Conservation (phyloP, 2,329 filamentous ascomycete species). For the Penicillium sp. region DNA sequence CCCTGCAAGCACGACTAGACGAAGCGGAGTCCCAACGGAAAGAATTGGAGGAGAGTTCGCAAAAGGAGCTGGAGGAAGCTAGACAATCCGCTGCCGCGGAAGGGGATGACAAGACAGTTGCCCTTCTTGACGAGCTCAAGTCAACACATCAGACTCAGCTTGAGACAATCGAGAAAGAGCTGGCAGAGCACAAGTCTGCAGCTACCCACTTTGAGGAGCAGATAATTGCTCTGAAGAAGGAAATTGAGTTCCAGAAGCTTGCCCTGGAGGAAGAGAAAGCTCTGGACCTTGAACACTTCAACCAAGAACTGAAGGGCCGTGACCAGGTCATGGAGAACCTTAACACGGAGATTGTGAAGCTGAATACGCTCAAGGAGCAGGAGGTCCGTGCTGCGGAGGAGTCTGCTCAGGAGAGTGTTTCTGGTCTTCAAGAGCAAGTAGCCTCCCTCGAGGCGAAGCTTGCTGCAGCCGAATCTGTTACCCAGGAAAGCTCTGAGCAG, state of each 20-base stretch:
- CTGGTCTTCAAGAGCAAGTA: slow-evolving; percentile 38
- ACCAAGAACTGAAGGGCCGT: slow-evolving; percentile 37
- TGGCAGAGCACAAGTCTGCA: slow-evolving; percentile 36
- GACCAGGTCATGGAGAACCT: slow-evolving; percentile 42
- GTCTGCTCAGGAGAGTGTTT: slow-evolving; percentile 29
- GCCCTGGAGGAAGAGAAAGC: slow-evolving; percentile 37
- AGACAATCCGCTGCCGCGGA: slow-evolving; percentile 37
- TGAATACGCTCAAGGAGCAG: slow-evolving; percentile 39
- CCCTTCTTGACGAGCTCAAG: slow-evolving; percentile 41
- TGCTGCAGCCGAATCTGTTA: slow-evolving; percentile 32
- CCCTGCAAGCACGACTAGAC: slow-evolving; percentile 34
- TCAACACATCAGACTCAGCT: slow-evolving; percentile 37
- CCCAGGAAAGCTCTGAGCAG: slow-evolving; percentile 27
- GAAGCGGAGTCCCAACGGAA: slow-evolving; percentile 40
- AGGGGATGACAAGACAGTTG: slow-evolving; percentile 37
- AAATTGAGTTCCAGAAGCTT: slow-evolving; percentile 34
- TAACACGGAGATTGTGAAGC: slow-evolving; percentile 39
- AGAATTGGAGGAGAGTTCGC: slow-evolving; percentile 38
- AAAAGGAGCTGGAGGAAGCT: slow-evolving; percentile 42
- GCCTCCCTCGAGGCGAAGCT: slow-evolving; percentile 38
- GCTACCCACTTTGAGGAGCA: slow-evolving; percentile 32
- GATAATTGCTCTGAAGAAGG: slow-evolving; percentile 31
- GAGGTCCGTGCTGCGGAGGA: slow-evolving; percentile 38
- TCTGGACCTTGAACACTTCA: slow-evolving; percentile 30
- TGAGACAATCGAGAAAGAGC: slow-evolving; percentile 36